Base-by-base conservation (phyloP, 2,329 filamentous ascomycete genomes). In the Fusarium aywerte region DNA sequence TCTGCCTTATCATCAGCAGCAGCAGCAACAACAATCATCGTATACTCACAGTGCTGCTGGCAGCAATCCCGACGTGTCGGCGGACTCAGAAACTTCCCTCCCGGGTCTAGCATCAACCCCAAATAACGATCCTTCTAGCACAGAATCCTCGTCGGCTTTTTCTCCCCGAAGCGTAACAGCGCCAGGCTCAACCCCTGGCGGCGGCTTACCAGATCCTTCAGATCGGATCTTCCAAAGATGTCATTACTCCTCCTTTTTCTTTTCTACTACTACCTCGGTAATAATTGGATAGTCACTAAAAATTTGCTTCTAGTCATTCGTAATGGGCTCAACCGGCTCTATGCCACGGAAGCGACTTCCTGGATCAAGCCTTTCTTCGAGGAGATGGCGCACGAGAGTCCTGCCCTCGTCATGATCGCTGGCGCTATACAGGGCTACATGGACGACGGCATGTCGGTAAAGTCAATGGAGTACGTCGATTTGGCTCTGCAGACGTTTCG, bases 321-420 rank as follows among this genome's bases (percentile, higher is more conserved):
- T 43, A 15, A 54, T 38, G 70, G 68, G 3, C 70, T 73, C 15
- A 65, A 60, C 15, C 59, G 57, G 21, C 36, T 73, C 8, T 73
- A 73, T 23, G 39, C 70, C 6, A 71, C 70, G 25, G 68, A 73
- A 43, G 56, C 66, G 9, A 44, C 44, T 36, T 71, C 60, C 7
- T 73, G 70, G 70, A 31, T 73, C 27, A 70, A 68, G 10, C 63
- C 66, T 1, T 71, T 70, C 39, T 73, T 73, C 13, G 54, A 58
- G 23, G 66, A 68, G 32, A 71, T 73, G 70, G 68, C 66, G n/a
- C 53, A 53, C 15, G 56, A 73, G 38, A 73, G 70, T 35, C 70
- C 70, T 1, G 70, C 70, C 1, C 18, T 73, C 1, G 36, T 73
- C 13, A 60, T 62, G 33, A 66, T 73, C 5, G 55, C 59, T 2